These are phyloP conservation scores for Cubamyces lactineus DNA, from an alignment of 768 basidiomycete genomes.

Conservation along the genomic window DNA sequence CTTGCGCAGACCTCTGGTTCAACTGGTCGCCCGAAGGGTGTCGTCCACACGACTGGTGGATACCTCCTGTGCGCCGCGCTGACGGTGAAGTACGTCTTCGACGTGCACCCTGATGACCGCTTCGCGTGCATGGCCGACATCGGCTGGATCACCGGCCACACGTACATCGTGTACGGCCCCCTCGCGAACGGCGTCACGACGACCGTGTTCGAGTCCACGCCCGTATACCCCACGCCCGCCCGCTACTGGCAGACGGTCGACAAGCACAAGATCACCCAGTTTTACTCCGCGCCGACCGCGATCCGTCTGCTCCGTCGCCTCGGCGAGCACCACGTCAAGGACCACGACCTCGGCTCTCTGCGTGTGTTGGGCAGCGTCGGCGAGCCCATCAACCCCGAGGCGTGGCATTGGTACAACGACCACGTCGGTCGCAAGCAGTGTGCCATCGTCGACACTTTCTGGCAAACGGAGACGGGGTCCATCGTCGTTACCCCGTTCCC, in stretches of 20 bases:
- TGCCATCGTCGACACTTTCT: conserved; percentile 93
- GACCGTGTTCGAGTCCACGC: conserved; percentile 94
- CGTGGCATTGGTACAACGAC: conserved; percentile 99
- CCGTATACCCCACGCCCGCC: conserved; percentile 93
- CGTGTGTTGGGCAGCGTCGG: conserved; percentile 93
- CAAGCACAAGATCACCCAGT: conserved; percentile 92
- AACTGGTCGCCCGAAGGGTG: conserved; percentile 96
- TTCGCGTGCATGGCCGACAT: conserved; percentile 99
- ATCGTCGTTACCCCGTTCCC: conserved; percentile 96
- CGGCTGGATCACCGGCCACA: conserved; percentile 98
- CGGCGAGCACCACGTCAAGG: conserved; percentile 83
- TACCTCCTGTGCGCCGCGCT: conserved; percentile 92
- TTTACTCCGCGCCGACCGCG: conserved; percentile 94
- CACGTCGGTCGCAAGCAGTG: conserved; percentile 87
- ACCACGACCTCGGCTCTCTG: conserved; percentile 78
- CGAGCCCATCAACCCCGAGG: conserved; percentile 98
- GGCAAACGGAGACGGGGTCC: conserved; percentile 98
- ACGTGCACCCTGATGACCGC: conserved; percentile 93
- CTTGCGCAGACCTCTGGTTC: conserved; percentile 83
- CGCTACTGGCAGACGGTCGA: conserved; percentile 98
- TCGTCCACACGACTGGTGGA: conserved; percentile 86
- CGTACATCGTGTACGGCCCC: conserved; percentile 96
- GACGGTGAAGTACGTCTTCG: conserved; percentile 97
- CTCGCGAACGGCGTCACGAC: conserved; percentile 85
- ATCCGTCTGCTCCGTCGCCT: conserved; percentile 88